A percentile compares a stretch with the other conserved stretches of the same genome.
Evolutionary conservation across 1,284 basidiomycete genomes (phyloP).

Genomic region (Golubevia pallescens): DNA sequence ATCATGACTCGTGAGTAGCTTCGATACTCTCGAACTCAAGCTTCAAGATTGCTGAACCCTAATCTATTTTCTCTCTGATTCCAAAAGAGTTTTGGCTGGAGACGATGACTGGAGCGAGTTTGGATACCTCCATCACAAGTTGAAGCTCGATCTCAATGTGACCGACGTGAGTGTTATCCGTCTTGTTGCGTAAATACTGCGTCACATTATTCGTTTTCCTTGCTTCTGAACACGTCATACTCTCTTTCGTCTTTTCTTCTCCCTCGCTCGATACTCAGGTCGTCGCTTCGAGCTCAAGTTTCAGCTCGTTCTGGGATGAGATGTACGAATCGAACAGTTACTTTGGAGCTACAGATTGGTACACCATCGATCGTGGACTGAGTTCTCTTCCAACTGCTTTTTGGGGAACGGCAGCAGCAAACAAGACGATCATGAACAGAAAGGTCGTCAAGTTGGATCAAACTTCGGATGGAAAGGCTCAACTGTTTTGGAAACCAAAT

Average conservation of each 20-base stretch:
- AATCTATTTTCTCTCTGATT: too few species aligned
- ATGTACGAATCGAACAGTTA: conserved; percentile 32
- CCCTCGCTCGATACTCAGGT: conserved; percentile 1
- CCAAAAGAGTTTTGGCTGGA: neutral
- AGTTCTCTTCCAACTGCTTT: conserved; percentile 30
- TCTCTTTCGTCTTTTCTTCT: neutral
- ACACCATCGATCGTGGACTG: conserved; percentile 38
- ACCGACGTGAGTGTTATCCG: too few species aligned
- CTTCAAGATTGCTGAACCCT: too few species aligned
- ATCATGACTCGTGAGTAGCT: conserved; percentile 11
- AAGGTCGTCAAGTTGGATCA: conserved; percentile 17
- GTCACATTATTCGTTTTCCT: too few species aligned
- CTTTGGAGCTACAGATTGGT: conserved; percentile 29
- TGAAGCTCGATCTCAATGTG: too few species aligned
- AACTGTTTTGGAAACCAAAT: conserved; percentile 21
- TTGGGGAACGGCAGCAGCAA: conserved; percentile 10
- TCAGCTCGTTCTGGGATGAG: conserved; percentile 22
- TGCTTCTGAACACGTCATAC: neutral
- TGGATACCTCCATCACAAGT: conserved; percentile 4
- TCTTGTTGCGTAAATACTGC: too few species aligned
- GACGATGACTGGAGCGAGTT: conserved; percentile 6
- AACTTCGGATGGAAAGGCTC: conserved; percentile 25
- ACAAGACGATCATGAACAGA: conserved; percentile 24
- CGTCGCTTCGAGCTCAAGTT: neutral
- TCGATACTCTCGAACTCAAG: neutral